Base-by-base conservation (phyloP, 768 basidiomycete species). In the Phanerochaete carnosa region DNA sequence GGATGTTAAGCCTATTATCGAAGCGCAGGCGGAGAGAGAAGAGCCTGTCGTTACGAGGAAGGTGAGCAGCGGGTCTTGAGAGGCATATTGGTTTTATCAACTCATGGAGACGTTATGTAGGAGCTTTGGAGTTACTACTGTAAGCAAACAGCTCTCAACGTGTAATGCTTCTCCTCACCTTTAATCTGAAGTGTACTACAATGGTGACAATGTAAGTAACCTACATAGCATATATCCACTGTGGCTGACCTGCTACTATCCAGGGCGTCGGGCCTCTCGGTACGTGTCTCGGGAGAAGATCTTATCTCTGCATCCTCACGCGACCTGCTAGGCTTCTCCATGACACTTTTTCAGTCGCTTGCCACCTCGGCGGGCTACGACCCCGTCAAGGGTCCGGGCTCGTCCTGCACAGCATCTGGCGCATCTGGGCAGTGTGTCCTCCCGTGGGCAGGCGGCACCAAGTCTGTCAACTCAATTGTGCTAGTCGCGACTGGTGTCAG, bases 101-200 rank as follows among this genome's bases (percentile, higher is more conserved):
- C 39, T 22, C 7, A 28, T 15, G 12, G n/a, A n/a, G 25, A 51
- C 6, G 26, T 47, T 8, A 22, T 45, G 15, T 52, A 71, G 70
- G 91, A 93, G 68, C 74, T 93, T 8, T 93, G 90, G 91, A 85
- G 84, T 56, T 93, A 92, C 68, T 92, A 92, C 70, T 63, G 89
- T 90, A 52, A 32, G 84, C 82, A 5, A 25, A 7, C 22, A 5
- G 45, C 11, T 12, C 49, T 1, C 8, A 33, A 32, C 8, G 19
- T 13, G 25, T n/a, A 12, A 43, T 47, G 9, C n/a, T 35, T 43
- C 30, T 39, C 19, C 32, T 55, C 22, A 32, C 45, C 59, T 64
- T 49, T 56, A 52, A 35, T 57, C 12, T 23, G 49, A 56, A 92
- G 90, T 92, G 59, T 92, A 92, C 68, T 89, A 86, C 73, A 93